Evolutionary conservation across 2,329 filamentous ascomycete species (phyloP).

Genomic region (Fusarium praegraminearum): DNA sequence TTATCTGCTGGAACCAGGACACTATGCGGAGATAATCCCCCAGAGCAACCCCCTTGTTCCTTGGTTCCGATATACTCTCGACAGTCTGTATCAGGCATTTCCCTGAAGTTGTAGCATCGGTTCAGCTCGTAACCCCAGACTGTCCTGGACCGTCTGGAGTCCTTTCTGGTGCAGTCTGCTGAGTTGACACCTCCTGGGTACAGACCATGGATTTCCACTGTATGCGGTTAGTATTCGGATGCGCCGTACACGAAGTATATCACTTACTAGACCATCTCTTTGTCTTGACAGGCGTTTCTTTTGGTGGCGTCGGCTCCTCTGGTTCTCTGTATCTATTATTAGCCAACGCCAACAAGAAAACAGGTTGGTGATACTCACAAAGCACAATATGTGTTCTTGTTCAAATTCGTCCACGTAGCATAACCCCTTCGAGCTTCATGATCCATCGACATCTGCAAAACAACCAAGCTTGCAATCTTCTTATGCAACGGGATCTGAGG

Average conservation of each 20-base stretch:
- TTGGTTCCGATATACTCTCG: neutral
- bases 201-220: neutral
- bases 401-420: neutral
- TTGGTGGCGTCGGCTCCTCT: neutral
- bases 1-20: neutral
- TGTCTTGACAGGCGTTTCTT: neutral
- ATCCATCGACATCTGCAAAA: neutral
- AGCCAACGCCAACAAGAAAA: neutral
- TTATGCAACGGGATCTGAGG: slow-evolving; percentile 13
- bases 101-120: neutral
- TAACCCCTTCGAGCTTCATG: neutral
- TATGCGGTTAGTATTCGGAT: neutral
- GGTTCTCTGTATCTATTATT: neutral
- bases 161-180: neutral
- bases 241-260: neutral
- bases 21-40: neutral
- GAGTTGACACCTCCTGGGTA: neutral
- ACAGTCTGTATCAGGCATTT: neutral
- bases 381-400: neutral
- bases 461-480: slow-evolving; percentile 1
- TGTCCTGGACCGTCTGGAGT: neutral
- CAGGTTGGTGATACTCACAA: neutral
- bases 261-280: neutral
- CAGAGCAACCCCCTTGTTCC: neutral
- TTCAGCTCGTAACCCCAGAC: neutral